Base-by-base conservation (phyloP, 1,284 basidiomycete species). In the Ceraceosorus bombacis region DNA sequence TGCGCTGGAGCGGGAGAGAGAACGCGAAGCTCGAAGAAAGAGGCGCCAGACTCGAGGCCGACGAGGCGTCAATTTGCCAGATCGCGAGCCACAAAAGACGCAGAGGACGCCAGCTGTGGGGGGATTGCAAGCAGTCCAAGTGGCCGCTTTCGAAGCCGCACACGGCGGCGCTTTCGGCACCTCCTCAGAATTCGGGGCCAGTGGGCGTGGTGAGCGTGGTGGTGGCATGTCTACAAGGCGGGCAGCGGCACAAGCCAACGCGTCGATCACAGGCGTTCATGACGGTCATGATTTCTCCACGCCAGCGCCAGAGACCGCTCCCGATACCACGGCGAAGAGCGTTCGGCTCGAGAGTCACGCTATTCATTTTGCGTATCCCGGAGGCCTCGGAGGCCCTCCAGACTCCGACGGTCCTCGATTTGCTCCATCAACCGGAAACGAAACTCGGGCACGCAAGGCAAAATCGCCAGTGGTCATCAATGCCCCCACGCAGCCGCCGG, bases 1-100 rank as follows among this genome's bases (percentile, higher is more conserved):
- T 56, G 88, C 90, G 64, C 87, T 86, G 70, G 94, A 98, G 78
- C 88, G 88, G 76, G 93, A 97, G 68, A 84, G 91, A 57, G 94
- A 96, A 79, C 89, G 90, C 79, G 91, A 97, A 69, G 83, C 89
- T 65, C 85, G 91, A 50, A 83, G 90, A 64, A 90, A 93, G 79
- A 81, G 82, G 63, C 83, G 92, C 53, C 88, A 89, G 69, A 91
- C 89, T 0, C 85, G 93, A 62, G 91, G 89, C 10, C 83, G 92
- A 56, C 83, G 93, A 53, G 92, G 90, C n/a, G 82, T 95, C 64
- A 85, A 85, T 1, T 81, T 97, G 12, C 92, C 94, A 0, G 95
- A 98, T 74, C 86, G 93, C 57, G 94, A 98, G 67, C 88, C 90
- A 2, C 84, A 88, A 73, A 85, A 91, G 79, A 97, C 95, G 7